These are phyloP conservation scores for Aspergillus ochraceus DNA, from an alignment of 2,329 filamentous ascomycete species.

Conservation along the genomic window DNA sequence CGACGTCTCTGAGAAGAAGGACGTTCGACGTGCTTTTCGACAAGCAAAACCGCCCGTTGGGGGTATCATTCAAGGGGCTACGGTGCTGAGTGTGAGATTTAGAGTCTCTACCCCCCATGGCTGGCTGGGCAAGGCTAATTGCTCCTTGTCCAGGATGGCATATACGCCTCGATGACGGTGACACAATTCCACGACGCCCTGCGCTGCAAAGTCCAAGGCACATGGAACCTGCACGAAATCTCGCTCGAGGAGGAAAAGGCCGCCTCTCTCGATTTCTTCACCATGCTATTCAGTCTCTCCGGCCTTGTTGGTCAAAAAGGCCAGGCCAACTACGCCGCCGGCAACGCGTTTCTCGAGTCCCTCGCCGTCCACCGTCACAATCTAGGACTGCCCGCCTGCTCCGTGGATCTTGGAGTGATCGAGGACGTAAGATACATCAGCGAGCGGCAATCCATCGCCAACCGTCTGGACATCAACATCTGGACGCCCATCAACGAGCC, in stretches of 20 bases:
- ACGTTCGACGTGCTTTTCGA: neutral
- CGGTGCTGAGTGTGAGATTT: constrained; percentile 1
- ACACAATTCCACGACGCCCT: constrained; percentile 31
- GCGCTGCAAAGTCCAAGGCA: constrained; percentile 32
- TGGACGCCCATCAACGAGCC: neutral
- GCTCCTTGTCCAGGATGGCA: constrained; percentile 6
- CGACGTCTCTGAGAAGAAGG: neutral
- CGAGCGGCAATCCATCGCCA: neutral
- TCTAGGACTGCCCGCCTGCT: constrained; percentile 17
- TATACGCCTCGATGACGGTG: constrained; percentile 30
- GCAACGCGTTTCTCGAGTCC: constrained; percentile 39
- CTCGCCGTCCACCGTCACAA: constrained; percentile 24
- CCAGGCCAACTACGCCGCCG: constrained; percentile 40
- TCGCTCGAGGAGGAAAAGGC: constrained; percentile 1
- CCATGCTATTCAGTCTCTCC: constrained; percentile 40
- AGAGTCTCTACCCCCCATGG: no score
- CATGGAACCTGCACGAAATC: constrained; percentile 29
- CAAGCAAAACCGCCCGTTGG: neutral
- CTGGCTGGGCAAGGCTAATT: neutral
- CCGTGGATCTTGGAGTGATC: constrained; percentile 24
- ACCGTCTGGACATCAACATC: neutral
- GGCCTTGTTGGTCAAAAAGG: constrained; percentile 31
- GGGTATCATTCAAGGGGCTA: constrained; percentile 2
- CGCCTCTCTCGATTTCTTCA: constrained; percentile 43
- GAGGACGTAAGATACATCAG: constrained; percentile 16